Conservation (phyloP, 208 protist genomes). For the Leishmania turanica region DNA sequence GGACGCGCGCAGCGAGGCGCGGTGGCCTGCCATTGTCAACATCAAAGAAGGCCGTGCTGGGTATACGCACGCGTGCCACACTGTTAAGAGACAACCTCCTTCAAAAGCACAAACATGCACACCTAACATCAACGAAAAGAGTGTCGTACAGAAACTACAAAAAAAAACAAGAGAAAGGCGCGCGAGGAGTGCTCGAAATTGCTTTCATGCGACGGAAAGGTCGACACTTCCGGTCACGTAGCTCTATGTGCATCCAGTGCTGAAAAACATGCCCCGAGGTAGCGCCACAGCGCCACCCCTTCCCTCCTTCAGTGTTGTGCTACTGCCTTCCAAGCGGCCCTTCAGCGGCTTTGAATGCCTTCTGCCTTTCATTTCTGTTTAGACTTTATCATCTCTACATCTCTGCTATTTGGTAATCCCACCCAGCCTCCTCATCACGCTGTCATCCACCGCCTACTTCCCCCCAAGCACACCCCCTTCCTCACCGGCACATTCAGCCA, state of each 20-base stretch:
- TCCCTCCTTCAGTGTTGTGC: background rate
- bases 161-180: background rate
- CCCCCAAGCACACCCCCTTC: background rate
- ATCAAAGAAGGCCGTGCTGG: background rate
- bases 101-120: background rate
- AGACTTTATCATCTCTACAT: background rate
- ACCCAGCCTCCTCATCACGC: background rate
- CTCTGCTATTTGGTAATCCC: background rate
- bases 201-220: background rate
- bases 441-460: background rate
- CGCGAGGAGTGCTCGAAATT: background rate
- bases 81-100: background rate
- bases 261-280: background rate
- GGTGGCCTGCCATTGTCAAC: background rate
- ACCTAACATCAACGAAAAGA: background rate
- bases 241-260: background rate
- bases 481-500: constrained; percentile 13
- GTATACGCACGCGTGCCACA: background rate
- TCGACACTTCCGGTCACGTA: background rate
- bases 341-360: background rate
- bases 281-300: no score
- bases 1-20: no score
- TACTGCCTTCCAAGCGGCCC: background rate
- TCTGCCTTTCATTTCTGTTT: background rate
- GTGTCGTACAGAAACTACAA: background rate